phyloP scores from a whole-genome alignment of 176 grass and related monocot genomes.

The Ensete glaucum region DNA sequence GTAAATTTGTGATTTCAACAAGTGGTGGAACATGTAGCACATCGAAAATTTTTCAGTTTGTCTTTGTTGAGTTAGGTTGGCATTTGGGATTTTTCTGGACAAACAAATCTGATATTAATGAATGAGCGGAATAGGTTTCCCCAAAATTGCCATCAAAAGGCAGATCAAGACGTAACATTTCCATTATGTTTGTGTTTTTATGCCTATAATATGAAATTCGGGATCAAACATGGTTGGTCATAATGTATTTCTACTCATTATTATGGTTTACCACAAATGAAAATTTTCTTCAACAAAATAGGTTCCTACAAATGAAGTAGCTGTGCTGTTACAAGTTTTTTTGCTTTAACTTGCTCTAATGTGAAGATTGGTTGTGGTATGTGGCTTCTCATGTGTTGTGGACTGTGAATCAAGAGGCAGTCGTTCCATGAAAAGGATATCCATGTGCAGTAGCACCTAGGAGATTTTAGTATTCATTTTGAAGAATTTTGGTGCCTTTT shows the following conservation, averaged over 20 bases:
- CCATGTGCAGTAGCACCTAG: no score
- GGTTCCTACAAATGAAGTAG: neutral
- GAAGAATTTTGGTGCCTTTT: no score
- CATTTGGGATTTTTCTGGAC: conserved; percentile 98
- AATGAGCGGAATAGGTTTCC: conserved; percentile 79
- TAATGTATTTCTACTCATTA: neutral
- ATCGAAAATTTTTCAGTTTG: conserved; percentile 31
- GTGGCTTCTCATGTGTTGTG: neutral
- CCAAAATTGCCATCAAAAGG: conserved; percentile 41
- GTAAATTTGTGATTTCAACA: neutral
- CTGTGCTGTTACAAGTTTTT: neutral
- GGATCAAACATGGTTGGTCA: no score
- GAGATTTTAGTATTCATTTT: no score
- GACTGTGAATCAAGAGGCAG: neutral
- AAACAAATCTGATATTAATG: conserved; percentile 97
- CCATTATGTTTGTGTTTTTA: no score
- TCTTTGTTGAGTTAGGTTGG: conserved; percentile 66
- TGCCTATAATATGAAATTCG: neutral
- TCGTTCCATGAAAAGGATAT: no score
- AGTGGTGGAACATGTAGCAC: conserved; percentile 21
- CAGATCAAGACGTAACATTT: conserved; percentile 71
- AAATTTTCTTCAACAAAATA: neutral
- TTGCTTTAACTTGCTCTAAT: neutral
- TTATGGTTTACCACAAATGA: neutral
- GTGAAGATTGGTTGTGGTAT: neutral